phyloP scores from a whole-genome alignment of 83 land plant species.

The Isoetes engelmannii region DNA sequence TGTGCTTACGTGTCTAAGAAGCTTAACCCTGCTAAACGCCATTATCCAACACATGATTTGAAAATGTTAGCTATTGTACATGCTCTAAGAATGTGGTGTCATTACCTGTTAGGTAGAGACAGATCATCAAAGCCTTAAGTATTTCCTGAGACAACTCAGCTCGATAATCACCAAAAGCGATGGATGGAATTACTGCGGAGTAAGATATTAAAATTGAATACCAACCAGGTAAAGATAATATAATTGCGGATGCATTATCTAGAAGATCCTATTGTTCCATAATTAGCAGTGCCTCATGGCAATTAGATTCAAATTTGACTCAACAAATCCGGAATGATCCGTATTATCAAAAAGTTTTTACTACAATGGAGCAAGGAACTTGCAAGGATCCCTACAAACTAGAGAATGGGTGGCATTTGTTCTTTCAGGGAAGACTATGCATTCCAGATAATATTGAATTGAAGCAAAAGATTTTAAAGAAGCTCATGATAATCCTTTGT shows the following conservation, averaged over 20 bases:
- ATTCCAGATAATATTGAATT: too few relatives aligned
- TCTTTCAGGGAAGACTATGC: too few relatives aligned
- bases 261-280: neutral
- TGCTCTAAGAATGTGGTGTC: constrained; percentile 4
- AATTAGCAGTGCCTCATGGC: neutral
- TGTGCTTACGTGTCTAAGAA: constrained; percentile 12
- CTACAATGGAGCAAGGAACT: too few relatives aligned
- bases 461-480: neutral
- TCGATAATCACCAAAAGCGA: neutral
- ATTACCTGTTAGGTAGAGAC: constrained; percentile 5
- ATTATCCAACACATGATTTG: constrained; percentile 8
- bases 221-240: neutral
- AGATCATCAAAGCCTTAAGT: neutral
- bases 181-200: neutral
- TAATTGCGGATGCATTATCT: constrained; percentile 13
- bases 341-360: too few relatives aligned
- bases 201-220: neutral
- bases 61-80: neutral
- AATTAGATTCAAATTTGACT: neutral
- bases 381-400: too few relatives aligned
- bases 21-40: neutral
- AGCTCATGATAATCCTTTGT: neutral
- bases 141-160: neutral
- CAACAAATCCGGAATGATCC: too few relatives aligned
- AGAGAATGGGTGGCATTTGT: too few relatives aligned